Evolutionary conservation across 768 basidiomycete species (phyloP), one percentile per base, ranked within the genome.

Genomic region (Russula dissimulans): DNA sequence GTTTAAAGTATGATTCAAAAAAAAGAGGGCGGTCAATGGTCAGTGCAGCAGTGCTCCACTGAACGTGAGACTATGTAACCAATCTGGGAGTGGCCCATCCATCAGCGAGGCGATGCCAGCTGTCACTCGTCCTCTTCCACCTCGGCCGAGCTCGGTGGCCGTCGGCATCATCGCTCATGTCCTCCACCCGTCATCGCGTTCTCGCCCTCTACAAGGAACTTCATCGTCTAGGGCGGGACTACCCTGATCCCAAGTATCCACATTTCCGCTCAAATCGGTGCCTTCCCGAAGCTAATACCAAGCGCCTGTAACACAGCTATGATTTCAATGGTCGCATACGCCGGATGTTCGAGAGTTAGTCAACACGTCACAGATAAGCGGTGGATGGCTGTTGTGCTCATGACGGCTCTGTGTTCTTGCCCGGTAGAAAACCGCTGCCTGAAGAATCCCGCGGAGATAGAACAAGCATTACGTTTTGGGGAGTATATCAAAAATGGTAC

Each of bases 401-500:
- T 29, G 34, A 1, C 11, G 41, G 5, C 11, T 12, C 42, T 44
- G 29, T 41, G n/a, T 29, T 49, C 14, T 52, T 42, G 14, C 22
- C 22, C 22, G 10, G 7, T 67, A 91, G 89, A 86, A 72, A 88
- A 91, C 67, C 79, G 79, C 59, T 66, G 77, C 65, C 72, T 92
- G 64, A 83, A 79, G 17, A 81, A 88, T 65, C 76, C 77, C 60
- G 77, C 81, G 18, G 87, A 91, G 62, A 88, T 91, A 55, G 87
- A 91, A 73, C 82, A 78, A 59, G 89, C 89, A 0, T 73, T 91
- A 59, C 79, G 78, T 60, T 72, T 91, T 34, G 87, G 84, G 12
- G 89, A 91, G 69, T 91, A 90, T 66, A 91, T 93, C 72, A 89
- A 85, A 74, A 87, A 89, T 67, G 91, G 91, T 87, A 67, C 62